Evolutionary conservation across 2,329 filamentous ascomycete species (phyloP).

Genomic region (Penicillium sclerotiorum): DNA sequence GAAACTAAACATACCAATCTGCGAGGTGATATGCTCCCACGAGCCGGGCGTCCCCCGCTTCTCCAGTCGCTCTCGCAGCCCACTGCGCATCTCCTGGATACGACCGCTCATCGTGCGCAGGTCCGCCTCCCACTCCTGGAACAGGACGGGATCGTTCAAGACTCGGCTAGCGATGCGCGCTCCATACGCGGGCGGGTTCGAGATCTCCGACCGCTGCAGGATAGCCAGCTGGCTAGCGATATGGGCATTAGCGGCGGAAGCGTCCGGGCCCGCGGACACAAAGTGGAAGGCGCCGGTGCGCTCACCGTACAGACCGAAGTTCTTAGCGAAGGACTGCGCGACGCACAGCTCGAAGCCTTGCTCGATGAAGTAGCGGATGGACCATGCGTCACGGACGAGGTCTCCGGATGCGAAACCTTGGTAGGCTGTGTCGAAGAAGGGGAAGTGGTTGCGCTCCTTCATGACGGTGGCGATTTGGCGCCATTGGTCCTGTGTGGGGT

Average conservation of each 20-base stretch:
- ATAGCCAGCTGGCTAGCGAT: constrained; percentile 89
- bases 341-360: constrained; percentile 76
- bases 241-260: constrained; percentile 60
- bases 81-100: constrained; percentile 87
- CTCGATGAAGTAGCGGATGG: constrained; percentile 92
- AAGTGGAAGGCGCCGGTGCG: constrained; percentile 96
- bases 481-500: constrained; percentile 94
- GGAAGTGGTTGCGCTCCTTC: constrained; percentile 79
- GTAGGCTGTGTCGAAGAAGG: constrained; percentile 98
- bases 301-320: constrained; percentile 61
- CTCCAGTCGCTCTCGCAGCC: constrained; percentile 78
- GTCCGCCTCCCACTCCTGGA: constrained; percentile 90
- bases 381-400: constrained; percentile 79
- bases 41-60: constrained; percentile 80
- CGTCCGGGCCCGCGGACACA: constrained; percentile 71
- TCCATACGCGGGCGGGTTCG: constrained; percentile 92
- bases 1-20: constrained; percentile 99
- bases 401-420: constrained; percentile 96
- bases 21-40: constrained; percentile 97
- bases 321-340: constrained; percentile 65
- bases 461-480: constrained; percentile 81
- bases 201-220: constrained; percentile 95
- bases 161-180: constrained; percentile 83
- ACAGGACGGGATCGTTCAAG: constrained; percentile 79
- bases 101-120: constrained; percentile 91